phyloP scores from a whole-genome alignment of 441 rosid species.

The Eutrema salsugineum region DNA sequence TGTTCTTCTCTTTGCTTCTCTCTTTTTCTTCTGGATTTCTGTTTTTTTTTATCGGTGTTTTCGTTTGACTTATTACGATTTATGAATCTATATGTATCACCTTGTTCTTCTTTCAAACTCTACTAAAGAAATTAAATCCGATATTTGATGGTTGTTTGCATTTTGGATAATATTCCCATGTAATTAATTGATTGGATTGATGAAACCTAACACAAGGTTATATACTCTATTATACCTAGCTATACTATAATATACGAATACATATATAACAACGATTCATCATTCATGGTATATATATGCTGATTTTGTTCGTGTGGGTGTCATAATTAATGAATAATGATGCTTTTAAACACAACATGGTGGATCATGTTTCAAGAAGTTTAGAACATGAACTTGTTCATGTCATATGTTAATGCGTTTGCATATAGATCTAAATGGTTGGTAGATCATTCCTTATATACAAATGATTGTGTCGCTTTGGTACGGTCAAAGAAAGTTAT shows the following conservation, averaged over 20 bases:
- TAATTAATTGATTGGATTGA: background rate
- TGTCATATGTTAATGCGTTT: background rate
- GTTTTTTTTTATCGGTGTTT: conserved; percentile 4
- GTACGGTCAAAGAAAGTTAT: conserved; percentile 17
- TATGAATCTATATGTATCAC: conserved; percentile 25
- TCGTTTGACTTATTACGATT: conserved; percentile 8
- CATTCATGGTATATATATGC: background rate
- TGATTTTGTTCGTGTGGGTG: background rate
- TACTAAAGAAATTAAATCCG: background rate
- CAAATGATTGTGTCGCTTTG: conserved; percentile 20
- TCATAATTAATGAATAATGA: background rate
- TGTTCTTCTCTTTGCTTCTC: background rate
- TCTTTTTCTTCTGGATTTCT: background rate
- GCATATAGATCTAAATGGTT: background rate
- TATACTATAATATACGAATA: background rate
- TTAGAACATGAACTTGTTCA: background rate
- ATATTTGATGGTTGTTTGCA: background rate
- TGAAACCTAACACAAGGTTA: background rate
- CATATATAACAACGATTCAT: background rate
- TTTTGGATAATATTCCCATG: background rate
- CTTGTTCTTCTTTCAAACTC: background rate
- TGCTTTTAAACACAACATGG: background rate
- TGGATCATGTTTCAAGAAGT: background rate
- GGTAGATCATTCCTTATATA: background rate
- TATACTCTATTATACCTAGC: no score